Percentiles rank a stretch among this genome's conserved stretches.
Conservation (phyloP, 495 filamentous ascomycete species). For the Penicillium egyptiacum region DNA sequence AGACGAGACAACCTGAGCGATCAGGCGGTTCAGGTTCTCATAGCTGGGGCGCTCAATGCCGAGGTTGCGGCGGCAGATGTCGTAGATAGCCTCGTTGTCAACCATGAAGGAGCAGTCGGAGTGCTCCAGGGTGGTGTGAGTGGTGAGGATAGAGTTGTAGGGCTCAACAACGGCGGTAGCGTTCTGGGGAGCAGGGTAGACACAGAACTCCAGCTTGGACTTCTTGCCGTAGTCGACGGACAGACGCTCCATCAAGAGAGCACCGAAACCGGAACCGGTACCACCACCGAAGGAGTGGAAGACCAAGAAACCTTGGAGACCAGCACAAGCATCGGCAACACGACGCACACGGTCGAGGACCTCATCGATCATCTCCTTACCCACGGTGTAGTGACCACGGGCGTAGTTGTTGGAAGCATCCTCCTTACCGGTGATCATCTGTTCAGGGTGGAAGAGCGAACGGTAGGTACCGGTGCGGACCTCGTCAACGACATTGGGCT, state of each 20-base stretch:
- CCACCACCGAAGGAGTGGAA: constrained; percentile 99
- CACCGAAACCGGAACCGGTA: constrained; percentile 97
- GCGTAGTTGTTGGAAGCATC: constrained; percentile 99
- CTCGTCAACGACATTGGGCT: constrained; percentile 99
- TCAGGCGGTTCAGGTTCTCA: constrained; percentile 97
- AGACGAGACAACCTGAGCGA: constrained; percentile 97
- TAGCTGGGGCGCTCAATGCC: constrained; percentile 96
- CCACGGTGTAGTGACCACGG: constrained; percentile 97
- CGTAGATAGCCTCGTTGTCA: constrained; percentile 99
- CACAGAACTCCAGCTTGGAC: constrained; percentile 98
- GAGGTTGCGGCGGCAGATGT: constrained; percentile 96
- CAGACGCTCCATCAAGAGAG: constrained; percentile 94
- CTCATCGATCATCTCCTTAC: constrained; percentile 97
- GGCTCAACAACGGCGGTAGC: constrained; percentile 97
- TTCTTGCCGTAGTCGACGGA: constrained; percentile 99
- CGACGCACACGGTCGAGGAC: constrained; percentile 95
- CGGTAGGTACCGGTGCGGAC: constrained; percentile 97
- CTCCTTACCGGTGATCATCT: constrained; percentile 99
- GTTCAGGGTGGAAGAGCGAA: constrained; percentile 94
- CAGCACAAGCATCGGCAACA: constrained; percentile 93
- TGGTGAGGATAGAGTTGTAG: constrained; percentile 98
- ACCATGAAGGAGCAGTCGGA: constrained; percentile 99
- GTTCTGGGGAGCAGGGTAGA: constrained; percentile 96
- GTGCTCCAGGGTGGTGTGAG: constrained; percentile 98
- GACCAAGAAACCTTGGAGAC: constrained; percentile 97